phyloP scores from a whole-genome alignment of 148 eudicot species.

The Fagopyrum tataricum region DNA sequence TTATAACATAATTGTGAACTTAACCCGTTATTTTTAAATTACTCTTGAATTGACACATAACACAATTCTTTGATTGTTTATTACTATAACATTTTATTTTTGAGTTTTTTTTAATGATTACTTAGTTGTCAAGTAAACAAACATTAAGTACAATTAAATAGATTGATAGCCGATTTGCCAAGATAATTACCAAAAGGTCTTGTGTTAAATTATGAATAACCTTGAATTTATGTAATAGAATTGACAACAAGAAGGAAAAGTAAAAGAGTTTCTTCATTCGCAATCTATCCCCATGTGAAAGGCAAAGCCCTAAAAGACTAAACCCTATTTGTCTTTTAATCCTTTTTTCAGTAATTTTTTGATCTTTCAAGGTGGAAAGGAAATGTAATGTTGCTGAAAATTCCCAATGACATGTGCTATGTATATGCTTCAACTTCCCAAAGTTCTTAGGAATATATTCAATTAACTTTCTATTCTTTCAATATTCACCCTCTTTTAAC shows the following conservation, averaged over 20 bases:
- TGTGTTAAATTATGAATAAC: background rate
- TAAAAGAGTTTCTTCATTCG: slow-evolving; percentile 14
- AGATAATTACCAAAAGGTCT: background rate
- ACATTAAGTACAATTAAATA: background rate
- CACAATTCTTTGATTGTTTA: no score
- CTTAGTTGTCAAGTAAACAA: no score
- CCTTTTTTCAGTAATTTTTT: background rate
- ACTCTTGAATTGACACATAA: no score
- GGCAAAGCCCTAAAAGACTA: background rate
- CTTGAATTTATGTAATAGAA: no score
- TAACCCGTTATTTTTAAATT: no score
- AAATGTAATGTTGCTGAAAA: background rate
- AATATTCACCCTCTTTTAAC: no score
- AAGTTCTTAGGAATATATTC: background rate
- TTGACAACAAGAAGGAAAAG: background rate
- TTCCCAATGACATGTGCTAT: background rate
- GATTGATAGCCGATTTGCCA: background rate
- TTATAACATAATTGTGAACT: no score
- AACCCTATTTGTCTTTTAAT: background rate
- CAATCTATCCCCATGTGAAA: slow-evolving; percentile 18
- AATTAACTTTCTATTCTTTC: background rate
- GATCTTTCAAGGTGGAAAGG: slow-evolving; percentile 7
- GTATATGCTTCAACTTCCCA: background rate
- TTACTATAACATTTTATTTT: no score
- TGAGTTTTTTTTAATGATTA: background rate